Evolutionary conservation across 768 basidiomycete genomes (phyloP).

Genomic region (Trametes punicea): DNA sequence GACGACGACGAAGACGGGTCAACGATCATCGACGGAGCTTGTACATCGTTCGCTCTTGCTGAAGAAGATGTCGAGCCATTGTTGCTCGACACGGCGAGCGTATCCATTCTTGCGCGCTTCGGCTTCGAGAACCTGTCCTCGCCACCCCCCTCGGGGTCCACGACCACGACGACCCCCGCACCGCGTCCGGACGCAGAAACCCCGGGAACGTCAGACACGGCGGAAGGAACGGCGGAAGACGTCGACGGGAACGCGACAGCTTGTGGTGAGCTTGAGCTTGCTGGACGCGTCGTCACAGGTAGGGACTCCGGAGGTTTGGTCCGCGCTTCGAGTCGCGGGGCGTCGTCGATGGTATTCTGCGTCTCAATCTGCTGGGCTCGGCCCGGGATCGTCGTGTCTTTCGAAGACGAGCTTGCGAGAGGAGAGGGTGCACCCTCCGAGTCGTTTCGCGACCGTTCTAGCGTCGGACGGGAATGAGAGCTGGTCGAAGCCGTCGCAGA

Average conservation of each 20-base stretch:
- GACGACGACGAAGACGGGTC: background rate
- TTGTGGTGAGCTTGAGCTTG: constrained; percentile 7
- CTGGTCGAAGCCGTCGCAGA: background rate
- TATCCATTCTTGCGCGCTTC: constrained; percentile 5
- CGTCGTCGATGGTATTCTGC: background rate
- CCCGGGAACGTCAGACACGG: background rate
- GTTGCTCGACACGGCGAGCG: no score
- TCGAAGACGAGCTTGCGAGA: background rate
- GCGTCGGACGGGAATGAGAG: background rate
- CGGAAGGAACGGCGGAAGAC: background rate
- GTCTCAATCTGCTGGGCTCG: background rate
- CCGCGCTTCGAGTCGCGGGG: background rate
- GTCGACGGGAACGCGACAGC: background rate
- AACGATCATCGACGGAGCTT: no score
- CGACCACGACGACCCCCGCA: background rate
- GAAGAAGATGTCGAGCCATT: no score
- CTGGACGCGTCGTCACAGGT: background rate
- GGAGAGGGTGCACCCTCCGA: background rate
- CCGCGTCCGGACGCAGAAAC: background rate
- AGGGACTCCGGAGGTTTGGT: background rate
- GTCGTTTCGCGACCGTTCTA: background rate
- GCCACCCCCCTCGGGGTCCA: background rate
- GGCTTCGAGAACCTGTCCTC: constrained; percentile 17
- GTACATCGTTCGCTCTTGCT: no score
- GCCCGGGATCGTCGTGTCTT: background rate